These are phyloP conservation scores for Pneumocystis jirovecii DNA, from an alignment of 1,139 yeast genomes.

Conservation along the genomic window DNA sequence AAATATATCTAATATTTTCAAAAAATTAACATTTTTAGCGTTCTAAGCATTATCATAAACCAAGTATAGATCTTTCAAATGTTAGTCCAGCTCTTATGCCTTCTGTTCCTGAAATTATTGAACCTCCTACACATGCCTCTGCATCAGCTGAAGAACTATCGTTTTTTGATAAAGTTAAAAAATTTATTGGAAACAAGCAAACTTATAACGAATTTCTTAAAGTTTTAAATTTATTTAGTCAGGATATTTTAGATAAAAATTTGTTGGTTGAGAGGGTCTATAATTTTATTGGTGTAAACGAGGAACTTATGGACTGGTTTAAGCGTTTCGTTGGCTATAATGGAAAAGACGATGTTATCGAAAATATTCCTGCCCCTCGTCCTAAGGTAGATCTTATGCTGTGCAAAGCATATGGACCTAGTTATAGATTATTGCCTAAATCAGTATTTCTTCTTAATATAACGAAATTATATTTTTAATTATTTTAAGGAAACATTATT, in stretches of 20 bases:
- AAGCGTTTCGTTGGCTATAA: slow-evolving; percentile 81
- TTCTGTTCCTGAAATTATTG: slow-evolving; percentile 73
- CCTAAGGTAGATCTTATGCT: slow-evolving; percentile 77
- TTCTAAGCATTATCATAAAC: neutral
- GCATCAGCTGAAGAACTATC: slow-evolving; percentile 51
- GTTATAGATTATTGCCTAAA: slow-evolving; percentile 83
- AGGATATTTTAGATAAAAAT: slow-evolving; percentile 72
- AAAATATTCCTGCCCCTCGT: slow-evolving; percentile 63
- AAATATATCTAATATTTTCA: slow-evolving; percentile 10
- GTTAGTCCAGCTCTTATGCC: slow-evolving; percentile 62
- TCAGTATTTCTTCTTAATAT: slow-evolving; percentile 23
- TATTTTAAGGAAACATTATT: slow-evolving; percentile 52
- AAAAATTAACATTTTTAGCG: neutral
- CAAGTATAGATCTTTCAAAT: slow-evolving; percentile 3
- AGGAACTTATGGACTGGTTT: slow-evolving; percentile 80
- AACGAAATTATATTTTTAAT: neutral
- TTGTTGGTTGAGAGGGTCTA: slow-evolving; percentile 75
- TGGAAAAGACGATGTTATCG: slow-evolving; percentile 44
- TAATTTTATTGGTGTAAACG: slow-evolving; percentile 65
- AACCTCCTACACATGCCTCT: slow-evolving; percentile 33
- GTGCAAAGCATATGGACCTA: slow-evolving; percentile 73
- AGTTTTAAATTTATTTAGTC: slow-evolving; percentile 70
- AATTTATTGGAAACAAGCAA: slow-evolving; percentile 76
- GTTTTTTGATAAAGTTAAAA: slow-evolving; percentile 85
- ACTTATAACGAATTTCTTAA: slow-evolving; percentile 83